phyloP scores from a whole-genome alignment of 2,329 filamentous ascomycete species.

The Microsporum audouinii region DNA sequence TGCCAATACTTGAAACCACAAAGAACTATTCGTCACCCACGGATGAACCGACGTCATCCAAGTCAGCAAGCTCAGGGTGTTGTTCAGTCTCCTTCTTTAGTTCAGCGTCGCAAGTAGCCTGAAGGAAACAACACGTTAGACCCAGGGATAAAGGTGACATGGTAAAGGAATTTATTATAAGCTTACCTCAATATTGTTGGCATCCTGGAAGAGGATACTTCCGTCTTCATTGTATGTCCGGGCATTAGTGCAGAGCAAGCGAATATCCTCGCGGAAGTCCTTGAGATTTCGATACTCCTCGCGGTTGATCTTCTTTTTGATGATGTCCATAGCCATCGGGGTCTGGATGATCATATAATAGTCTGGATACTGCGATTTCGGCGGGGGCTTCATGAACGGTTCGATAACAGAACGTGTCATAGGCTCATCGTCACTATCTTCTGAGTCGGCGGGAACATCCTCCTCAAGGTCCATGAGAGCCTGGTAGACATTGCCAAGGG shows the following conservation, averaged over 20 bases:
- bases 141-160: conserved; percentile 7
- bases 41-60: conserved; percentile 41
- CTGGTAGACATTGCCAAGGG: conserved; percentile 66
- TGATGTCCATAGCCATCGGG: conserved; percentile 93
- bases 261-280: conserved; percentile 73
- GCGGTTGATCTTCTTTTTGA: conserved; percentile 89
- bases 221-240: conserved; percentile 94
- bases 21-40: conserved; percentile 37
- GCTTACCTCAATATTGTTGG: conserved; percentile 81
- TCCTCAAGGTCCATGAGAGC: conserved; percentile 74
- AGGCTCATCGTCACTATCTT: conserved; percentile 42
- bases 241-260: conserved; percentile 78
- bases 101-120: conserved; percentile 43
- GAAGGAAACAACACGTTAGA: conserved; percentile 7
- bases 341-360: conserved; percentile 90
- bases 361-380: conserved; percentile 80
- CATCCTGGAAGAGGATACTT: conserved; percentile 83
- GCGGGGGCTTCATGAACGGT: conserved; percentile 83
- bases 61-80: conserved; percentile 47
- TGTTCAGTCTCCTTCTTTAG: conserved; percentile 43
- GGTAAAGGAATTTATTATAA: neutral
- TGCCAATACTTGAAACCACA: conserved; percentile 40
- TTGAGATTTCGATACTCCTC: conserved; percentile 76
- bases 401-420: conserved; percentile 74
- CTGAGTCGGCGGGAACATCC: conserved; percentile 46